A percentile compares a stretch with the other conserved stretches of the same genome.
These are phyloP conservation scores for Malassezia yamatoensis DNA, from an alignment of 1,284 basidiomycete species.

Conservation along the genomic window DNA sequence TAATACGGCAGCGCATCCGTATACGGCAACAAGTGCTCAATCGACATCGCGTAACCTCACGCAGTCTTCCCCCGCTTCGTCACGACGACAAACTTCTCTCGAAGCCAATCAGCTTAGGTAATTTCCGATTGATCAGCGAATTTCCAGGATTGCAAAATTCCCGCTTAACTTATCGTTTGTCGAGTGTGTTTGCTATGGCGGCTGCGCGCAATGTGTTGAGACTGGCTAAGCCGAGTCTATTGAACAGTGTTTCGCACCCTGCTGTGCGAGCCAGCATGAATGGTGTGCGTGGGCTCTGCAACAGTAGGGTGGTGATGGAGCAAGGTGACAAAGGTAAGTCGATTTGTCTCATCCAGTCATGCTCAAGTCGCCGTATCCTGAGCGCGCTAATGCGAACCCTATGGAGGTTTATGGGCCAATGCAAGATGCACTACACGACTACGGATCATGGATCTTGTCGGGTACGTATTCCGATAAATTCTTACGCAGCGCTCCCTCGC, in stretches of 20 bases:
- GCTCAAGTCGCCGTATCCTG: constrained; percentile 31
- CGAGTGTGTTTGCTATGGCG: constrained; percentile 14
- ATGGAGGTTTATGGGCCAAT: constrained; percentile 30
- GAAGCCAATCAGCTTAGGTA: not conserved
- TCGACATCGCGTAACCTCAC: not conserved
- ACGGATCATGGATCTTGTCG: constrained; percentile 42
- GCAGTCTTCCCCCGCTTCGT: too few species aligned
- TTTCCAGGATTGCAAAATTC: constrained; percentile 1
- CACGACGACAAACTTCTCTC: too few species aligned
- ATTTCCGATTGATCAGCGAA: constrained; percentile 4
- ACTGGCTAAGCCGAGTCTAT: constrained; percentile 5
- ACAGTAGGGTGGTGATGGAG: constrained; percentile 5
- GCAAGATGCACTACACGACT: constrained; percentile 37
- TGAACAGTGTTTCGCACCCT: too few species aligned
- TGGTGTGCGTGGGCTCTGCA: constrained; percentile 11
- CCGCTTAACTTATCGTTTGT: constrained; percentile 2
- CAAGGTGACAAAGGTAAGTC: constrained; percentile 32
- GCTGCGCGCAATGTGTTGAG: constrained; percentile 14
- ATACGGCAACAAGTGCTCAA: constrained; percentile 6
- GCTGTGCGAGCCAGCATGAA: not conserved
- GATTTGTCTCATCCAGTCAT: constrained; percentile 23
- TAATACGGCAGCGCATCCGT: constrained; percentile 81
- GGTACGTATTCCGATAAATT: constrained; percentile 24
- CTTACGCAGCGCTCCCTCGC: constrained; percentile 34
- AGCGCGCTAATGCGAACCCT: constrained; percentile 40